Evolutionary conservation across 1,284 basidiomycete species (phyloP), one percentile per base, ranked within the genome.

Genomic region (Anthracocystis panici-leucophaei): DNA sequence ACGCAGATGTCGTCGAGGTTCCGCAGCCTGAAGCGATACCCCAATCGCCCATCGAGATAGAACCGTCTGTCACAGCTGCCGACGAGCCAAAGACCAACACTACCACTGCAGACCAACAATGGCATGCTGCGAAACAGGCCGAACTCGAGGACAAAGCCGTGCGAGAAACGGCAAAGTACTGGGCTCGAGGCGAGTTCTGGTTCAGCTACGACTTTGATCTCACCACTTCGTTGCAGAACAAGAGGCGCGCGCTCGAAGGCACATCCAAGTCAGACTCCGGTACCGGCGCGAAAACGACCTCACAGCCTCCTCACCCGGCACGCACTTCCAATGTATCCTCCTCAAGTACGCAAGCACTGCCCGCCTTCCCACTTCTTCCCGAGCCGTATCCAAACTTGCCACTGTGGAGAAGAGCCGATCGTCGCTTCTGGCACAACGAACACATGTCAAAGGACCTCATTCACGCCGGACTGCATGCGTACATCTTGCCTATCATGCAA

Each of bases 401-500:
- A 0, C 88, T 95, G 6, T 94, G 93, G 92, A 88, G 92, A 42
- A 88, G 92, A 10, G 92, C 93, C 1, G 92, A 94, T 67, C 89
- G 89, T 48, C 90, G 91, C 48, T 95, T 92, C 82, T 95, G 92
- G 92, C 95, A 93, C 91, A 95, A 95, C 77, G 92, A 93, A 21
- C 90, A 90, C 88, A 88, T 95, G 68, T 88, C 89, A 18, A 91
- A 91, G 74, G 90, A 91, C n/a, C 80, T 87, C 42, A 75, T 84
- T 12, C 78, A 85, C 14, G 82, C 82, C 0, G 86, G 86, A 0
- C 77, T 86, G 29, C 92, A 95, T 85, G 88, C 90, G 2, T 95
- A 92, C 80, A 89, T 95, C 52, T 87, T 95, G 2, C 93, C 93
- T 0, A 88, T 96, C 55, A 92, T 94, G 89, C 94, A 97, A 87